These are phyloP conservation scores for Termitomyces sp. DNA, from an alignment of 768 basidiomycete genomes.

Conservation along the genomic window DNA sequence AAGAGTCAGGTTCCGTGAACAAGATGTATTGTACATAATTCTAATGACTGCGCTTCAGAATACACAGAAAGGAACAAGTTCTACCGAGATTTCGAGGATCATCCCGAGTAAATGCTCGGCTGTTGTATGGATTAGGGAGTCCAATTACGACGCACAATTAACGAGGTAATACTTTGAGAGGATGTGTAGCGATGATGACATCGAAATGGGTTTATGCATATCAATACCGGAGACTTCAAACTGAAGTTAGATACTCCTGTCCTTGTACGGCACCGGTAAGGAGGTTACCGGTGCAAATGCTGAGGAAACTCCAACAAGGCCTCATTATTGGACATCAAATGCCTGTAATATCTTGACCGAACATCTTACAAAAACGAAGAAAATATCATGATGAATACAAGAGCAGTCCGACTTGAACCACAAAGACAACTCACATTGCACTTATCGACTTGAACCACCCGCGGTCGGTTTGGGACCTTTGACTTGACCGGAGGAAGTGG, in stretches of 20 bases:
- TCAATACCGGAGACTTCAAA: neutral
- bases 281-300: neutral
- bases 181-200: neutral
- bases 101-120: neutral
- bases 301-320: neutral
- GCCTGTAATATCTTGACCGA: neutral
- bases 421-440: neutral
- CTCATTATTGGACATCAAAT: neutral
- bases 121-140: neutral
- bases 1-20: no score
- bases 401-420: neutral
- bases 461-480: neutral
- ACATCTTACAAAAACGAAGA: neutral
- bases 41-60: no score
- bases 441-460: neutral
- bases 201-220: neutral
- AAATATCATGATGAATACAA: neutral
- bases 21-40: neutral
- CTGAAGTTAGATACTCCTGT: neutral
- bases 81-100: no score
- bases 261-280: neutral
- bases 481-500: neutral
- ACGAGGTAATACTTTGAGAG: neutral
- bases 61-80: neutral
- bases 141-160: neutral